Evolutionary conservation across 331 rosid species (phyloP).

Genomic region (Spiraea crenata): DNA sequence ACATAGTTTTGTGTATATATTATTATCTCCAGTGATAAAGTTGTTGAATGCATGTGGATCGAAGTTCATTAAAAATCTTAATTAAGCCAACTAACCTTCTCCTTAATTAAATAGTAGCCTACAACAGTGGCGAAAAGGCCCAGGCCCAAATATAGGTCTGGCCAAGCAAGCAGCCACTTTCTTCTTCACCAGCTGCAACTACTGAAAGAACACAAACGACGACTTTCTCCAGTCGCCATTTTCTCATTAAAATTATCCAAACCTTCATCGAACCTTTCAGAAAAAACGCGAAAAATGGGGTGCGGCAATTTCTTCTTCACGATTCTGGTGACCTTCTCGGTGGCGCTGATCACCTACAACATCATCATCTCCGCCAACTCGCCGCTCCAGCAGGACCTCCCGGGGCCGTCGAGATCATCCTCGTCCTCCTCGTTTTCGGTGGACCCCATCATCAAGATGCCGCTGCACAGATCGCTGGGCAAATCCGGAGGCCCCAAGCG

Average conservation of each 20-base stretch:
- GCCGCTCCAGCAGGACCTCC: conserved; percentile 80
- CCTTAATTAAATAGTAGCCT: not conserved
- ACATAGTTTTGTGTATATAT: too few species aligned
- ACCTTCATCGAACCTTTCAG: too few species aligned
- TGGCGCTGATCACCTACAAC: conserved; percentile 91
- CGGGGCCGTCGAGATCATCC: conserved; percentile 63
- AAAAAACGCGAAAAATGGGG: conserved; percentile 46
- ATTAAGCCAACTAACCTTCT: too few species aligned
- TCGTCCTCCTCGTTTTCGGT: conserved; percentile 34
- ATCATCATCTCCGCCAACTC: conserved; percentile 81
- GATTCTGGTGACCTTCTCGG: conserved; percentile 68
- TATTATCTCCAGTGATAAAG: too few species aligned
- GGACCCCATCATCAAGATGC: conserved; percentile 94
- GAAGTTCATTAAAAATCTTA: too few species aligned
- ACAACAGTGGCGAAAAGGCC: not conserved
- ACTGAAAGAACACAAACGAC: conserved; percentile 19
- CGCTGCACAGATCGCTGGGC: conserved; percentile 39
- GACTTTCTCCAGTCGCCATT: conserved; percentile 24
- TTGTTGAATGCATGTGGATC: too few species aligned
- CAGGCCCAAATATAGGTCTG: not conserved
- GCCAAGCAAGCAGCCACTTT: conserved; percentile 2
- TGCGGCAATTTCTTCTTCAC: conserved; percentile 87
- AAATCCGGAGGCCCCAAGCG: conserved; percentile 37
- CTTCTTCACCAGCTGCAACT: not conserved
- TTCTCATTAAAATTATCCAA: not conserved